Base-by-base conservation (phyloP, 768 basidiomycete species). In the Tylopilus plumbeoviolaceoides region DNA sequence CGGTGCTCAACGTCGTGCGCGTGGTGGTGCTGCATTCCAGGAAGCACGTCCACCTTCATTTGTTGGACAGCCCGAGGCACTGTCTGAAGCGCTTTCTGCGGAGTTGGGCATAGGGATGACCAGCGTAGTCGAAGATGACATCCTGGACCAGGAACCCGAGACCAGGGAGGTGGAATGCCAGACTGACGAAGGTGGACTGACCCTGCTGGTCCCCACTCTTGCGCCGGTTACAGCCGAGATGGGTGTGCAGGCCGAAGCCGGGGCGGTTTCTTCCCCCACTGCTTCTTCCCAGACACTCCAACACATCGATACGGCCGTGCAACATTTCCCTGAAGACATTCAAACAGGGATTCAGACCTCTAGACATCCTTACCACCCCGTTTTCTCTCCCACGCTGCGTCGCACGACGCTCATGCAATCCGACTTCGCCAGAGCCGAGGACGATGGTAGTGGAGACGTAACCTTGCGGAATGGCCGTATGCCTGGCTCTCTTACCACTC, bases 1-100 rank as follows among this genome's bases (percentile, higher is more conserved):
- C 28, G 74, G 80, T 47, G 73, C 75, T 7, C 63, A 77, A 35
- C 78, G 85, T 33, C 77, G 85, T 41, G 64, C 74, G 8, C 73
- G 87, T 20, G 86, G 86, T 48, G 87, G 87, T 51, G 80, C 80
- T 28, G 80, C 86, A 7, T 87, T 78, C 72, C 83, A 84, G 58
- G 83, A 88, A 57, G 78, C 80, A 12, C 76, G 89, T 27, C 87
- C 88, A 15, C 73, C 82, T 21, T 88, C 85, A 1, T 71, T 91
- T 28, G 80, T 90, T 9, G 85, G 82, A 38, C 80, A 82, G 17
- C 87, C 89, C 0, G 87, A 86, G 60, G 81, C 85, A 8, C 73
- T 91, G 21, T 81, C 85, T 15, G 77, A 79, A n/a, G 87, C 85
- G 54, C 77, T 90, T 35, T 83, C 87, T 23, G 77, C 81, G 38